These are phyloP conservation scores for Phytopythium vexans DNA, from an alignment of 352 stramenopile genomes.

Conservation along the genomic window DNA sequence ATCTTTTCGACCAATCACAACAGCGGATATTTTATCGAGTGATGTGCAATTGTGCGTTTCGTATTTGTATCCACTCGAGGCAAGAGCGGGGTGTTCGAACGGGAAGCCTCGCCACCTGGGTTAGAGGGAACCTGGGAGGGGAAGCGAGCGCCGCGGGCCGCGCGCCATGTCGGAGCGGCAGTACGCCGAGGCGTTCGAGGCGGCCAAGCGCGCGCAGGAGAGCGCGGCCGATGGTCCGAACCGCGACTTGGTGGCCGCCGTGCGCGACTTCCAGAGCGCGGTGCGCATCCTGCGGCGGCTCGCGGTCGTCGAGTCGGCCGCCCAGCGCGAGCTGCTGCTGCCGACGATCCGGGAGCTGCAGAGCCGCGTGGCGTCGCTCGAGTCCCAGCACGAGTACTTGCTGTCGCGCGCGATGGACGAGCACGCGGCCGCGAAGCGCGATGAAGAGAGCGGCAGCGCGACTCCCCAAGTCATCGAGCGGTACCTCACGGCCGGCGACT, in stretches of 20 bases:
- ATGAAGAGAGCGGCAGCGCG: conserved; percentile 12
- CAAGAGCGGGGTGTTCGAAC: no score
- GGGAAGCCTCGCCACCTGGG: no score
- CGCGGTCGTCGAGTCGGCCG: conserved; percentile 68
- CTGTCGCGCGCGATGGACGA: conserved; percentile 29
- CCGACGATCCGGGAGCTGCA: conserved; percentile 53
- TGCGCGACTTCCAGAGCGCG: conserved; percentile 45
- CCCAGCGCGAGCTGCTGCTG: conserved; percentile 58
- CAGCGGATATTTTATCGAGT: no score
- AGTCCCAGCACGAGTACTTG: conserved; percentile 30
- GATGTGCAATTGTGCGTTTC: no score
- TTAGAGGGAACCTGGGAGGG: no score
- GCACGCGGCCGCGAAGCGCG: conserved; percentile 24
- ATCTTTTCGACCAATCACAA: conserved; percentile 6
- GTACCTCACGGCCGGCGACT: conserved; percentile 56
- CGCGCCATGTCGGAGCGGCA: conserved; percentile 42
- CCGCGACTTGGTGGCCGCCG: conserved; percentile 14
- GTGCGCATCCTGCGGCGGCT: conserved; percentile 65
- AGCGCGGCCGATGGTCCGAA: not conserved
- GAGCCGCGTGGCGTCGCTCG: conserved; percentile 34
- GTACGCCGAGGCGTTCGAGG: conserved; percentile 65
- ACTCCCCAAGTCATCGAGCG: conserved; percentile 24
- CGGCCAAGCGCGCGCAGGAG: conserved; percentile 43
- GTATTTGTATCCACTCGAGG: not conserved
- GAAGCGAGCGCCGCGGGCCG: no score